Evolutionary conservation across 2,329 filamentous ascomycete species (phyloP), one percentile per base, ranked within the genome.

Genomic region (Scytalidium lignicola): DNA sequence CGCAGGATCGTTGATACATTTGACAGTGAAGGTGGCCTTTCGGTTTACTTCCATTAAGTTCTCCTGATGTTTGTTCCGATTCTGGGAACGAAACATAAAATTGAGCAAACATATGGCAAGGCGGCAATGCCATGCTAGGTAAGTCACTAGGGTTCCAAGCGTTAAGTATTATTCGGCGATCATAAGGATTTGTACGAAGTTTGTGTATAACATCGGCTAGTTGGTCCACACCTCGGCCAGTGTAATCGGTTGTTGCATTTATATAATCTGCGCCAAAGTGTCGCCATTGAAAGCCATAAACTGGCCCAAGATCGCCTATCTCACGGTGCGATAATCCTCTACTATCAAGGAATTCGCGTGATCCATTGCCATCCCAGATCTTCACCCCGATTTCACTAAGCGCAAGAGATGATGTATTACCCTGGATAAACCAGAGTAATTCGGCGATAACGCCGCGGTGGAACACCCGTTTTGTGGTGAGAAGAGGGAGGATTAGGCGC

Each of bases 231-330:
- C 93, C 93, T 65, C 95, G 77, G 0, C 88, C 90, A 0, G 82
- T 77, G 69, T 99, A 99, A 65, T 97, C 90, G 0, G 86, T 79
- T 56, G 83, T 74, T 13, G 85, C 79, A 62, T 92, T 86, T 17
- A 84, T 74, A 67, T 99, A 99, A 53, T 90, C 83, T 3, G 93
- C 93, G 45, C 93, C 93, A 62, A 99, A 99, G 70, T 97, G 92
- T 2, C 93, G 87, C 93, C 93, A 99, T 70, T 99, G 93, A 72
- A 99, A 99, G 1, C 93, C 93, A 66, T 99, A 99, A 0, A 97
- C 91, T 23, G 93, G 93, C 1, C 93, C 93, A 0, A 99, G 76
- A 63, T 99, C 93, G 56, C 93, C 93, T 18, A 85, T 87, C 46
- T 82, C 88, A 51, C 92, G 88, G 65, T 96, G 83, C 0, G 76